Conservation (phyloP, 2,329 filamentous ascomycete genomes). For the Cercospora nicotianae region DNA sequence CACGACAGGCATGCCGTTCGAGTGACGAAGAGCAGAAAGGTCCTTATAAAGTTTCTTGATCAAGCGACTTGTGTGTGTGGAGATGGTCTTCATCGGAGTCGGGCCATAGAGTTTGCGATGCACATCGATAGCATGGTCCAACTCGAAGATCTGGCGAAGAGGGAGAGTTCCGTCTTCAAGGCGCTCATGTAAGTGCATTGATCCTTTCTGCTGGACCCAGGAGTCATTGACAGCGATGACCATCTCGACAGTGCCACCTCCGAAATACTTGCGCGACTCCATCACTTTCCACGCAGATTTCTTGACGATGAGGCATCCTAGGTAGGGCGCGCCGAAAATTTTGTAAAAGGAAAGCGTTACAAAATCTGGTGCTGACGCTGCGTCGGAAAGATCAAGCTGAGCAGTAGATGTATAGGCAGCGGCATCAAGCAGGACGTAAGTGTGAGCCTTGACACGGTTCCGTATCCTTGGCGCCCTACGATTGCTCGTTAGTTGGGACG, state of each 20-base stretch:
- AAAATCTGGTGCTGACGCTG: slow-evolving; percentile 80
- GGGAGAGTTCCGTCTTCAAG: slow-evolving; percentile 89
- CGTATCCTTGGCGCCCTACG: slow-evolving; percentile 45
- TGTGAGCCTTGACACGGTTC: slow-evolving; percentile 27
- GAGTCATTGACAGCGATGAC: slow-evolving; percentile 69
- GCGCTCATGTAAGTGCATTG: slow-evolving; percentile 68
- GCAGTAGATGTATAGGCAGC: slow-evolving; percentile 77
- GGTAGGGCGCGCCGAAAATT: slow-evolving; percentile 89
- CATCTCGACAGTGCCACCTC: slow-evolving; percentile 89
- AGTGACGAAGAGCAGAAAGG: slow-evolving; percentile 63
- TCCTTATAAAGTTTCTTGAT: slow-evolving; percentile 58
- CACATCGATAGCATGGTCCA: slow-evolving; percentile 70
- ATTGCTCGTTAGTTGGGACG: slow-evolving; percentile 5
- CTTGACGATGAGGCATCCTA: slow-evolving; percentile 79
- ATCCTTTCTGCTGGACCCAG: slow-evolving; percentile 74
- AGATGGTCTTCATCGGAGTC: slow-evolving; percentile 61
- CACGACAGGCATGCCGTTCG: slow-evolving; percentile 66
- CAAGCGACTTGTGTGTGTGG: slow-evolving; percentile 68
- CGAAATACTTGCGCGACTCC: slow-evolving; percentile 73
- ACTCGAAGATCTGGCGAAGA: slow-evolving; percentile 81
- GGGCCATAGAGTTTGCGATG: slow-evolving; percentile 70
- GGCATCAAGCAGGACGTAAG: slow-evolving; percentile 75
- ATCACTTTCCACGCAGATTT: slow-evolving; percentile 65
- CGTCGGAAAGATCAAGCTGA: slow-evolving; percentile 67
- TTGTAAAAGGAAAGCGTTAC: slow-evolving; percentile 87